These are phyloP conservation scores for Cryptococcus floricola DNA, from an alignment of 1,284 basidiomycete genomes.

Conservation along the genomic window DNA sequence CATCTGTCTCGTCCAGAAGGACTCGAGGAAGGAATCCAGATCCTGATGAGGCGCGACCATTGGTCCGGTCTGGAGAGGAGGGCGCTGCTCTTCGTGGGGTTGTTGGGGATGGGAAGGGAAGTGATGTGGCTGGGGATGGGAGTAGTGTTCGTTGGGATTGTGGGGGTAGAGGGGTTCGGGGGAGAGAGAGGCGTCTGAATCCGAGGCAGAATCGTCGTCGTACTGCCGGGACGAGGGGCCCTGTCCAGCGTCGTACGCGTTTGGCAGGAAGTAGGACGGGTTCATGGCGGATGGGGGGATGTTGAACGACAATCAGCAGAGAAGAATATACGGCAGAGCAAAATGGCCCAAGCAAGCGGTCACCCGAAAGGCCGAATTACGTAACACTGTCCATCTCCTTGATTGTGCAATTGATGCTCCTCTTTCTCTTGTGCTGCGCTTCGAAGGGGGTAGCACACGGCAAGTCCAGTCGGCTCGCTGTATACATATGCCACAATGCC, in stretches of 20 bases:
- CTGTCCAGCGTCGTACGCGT: background rate
- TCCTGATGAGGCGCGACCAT: constrained; percentile 43
- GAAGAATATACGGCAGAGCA: background rate
- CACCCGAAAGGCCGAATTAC: no score
- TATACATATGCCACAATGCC: no score
- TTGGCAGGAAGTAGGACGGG: constrained; percentile 14
- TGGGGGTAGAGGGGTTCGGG: background rate
- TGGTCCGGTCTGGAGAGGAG: constrained; percentile 16
- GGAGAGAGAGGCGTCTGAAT: background rate
- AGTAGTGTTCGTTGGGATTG: background rate
- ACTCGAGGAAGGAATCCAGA: constrained; percentile 43
- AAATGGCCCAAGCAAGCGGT: no score
- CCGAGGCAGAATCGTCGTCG: background rate
- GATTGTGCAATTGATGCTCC: no score
- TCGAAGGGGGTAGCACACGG: no score
- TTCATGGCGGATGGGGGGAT: constrained; percentile 4
- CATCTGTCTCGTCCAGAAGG: constrained; percentile 49
- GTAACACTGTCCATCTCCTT: no score
- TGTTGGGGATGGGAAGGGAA: background rate
- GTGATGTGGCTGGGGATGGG: background rate
- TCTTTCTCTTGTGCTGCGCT: no score
- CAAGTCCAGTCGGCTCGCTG: no score
- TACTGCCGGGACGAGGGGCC: background rate
- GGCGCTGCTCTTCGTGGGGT: background rate
- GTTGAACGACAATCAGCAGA: background rate